These are phyloP conservation scores for Strobilomyces confusus DNA, from an alignment of 768 basidiomycete genomes.

Conservation along the genomic window DNA sequence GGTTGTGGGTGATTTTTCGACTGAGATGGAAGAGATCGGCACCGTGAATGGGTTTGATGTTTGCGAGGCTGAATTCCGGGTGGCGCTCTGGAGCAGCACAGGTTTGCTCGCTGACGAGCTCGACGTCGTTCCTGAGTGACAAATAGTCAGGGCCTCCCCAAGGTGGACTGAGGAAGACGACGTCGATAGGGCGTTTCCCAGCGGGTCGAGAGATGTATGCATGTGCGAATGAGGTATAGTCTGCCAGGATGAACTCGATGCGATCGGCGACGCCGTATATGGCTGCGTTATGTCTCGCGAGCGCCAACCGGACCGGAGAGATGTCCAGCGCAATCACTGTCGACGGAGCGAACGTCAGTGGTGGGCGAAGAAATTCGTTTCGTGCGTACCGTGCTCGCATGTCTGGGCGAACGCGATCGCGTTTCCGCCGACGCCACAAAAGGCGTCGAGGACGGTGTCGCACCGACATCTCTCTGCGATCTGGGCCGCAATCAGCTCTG, in stretches of 20 bases:
- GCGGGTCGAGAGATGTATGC: slow-evolving; percentile 37
- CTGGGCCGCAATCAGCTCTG: slow-evolving; percentile 86
- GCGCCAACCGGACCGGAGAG: slow-evolving; percentile 76
- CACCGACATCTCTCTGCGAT: slow-evolving; percentile 92
- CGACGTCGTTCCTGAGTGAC: slow-evolving; percentile 14
- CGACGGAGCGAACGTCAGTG: not conserved
- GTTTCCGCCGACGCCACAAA: slow-evolving; percentile 97
- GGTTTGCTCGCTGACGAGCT: not conserved
- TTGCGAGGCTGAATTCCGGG: slow-evolving; percentile 63
- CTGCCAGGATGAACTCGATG: slow-evolving; percentile 89
- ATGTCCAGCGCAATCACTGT: slow-evolving; percentile 93
- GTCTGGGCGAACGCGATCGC: slow-evolving; percentile 96
- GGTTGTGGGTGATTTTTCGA: slow-evolving; percentile 66
- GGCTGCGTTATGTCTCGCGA: slow-evolving; percentile 90
- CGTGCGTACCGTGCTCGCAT: slow-evolving; percentile 79
- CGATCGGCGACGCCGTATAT: slow-evolving; percentile 94
- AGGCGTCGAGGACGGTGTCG: slow-evolving; percentile 83
- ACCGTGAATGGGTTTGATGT: slow-evolving; percentile 79
- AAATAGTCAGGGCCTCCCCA: slow-evolving; percentile 90
- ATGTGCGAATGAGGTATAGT: slow-evolving; percentile 78
- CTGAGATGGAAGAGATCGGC: slow-evolving; percentile 75
- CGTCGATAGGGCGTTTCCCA: slow-evolving; percentile 61
- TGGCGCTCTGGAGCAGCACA: slow-evolving; percentile 27
- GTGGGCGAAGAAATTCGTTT: not conserved
- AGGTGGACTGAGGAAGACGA: slow-evolving; percentile 90